Percentiles rank a stretch among this genome's conserved stretches.
phyloP scores from a whole-genome alignment of 805 yeast genomes.

The Isabelozyma rhagii region DNA sequence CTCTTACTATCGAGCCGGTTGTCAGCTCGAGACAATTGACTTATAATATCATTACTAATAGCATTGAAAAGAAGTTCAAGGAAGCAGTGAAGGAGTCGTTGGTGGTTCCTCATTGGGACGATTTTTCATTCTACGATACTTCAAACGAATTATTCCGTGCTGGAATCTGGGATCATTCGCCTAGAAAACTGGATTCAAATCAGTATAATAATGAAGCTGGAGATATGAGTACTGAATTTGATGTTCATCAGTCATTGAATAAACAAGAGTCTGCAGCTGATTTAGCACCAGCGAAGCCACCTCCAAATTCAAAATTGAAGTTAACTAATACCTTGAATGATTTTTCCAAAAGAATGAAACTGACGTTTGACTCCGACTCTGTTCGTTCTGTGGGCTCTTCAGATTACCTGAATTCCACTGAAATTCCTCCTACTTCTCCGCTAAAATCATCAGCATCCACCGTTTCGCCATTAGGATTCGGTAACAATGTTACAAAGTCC shows the following conservation, averaged over 20 bases:
- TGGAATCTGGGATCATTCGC: slow-evolving; percentile 78
- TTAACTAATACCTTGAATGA: slow-evolving; percentile 21
- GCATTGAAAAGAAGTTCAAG: slow-evolving; percentile 71
- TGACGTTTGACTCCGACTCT: neutral
- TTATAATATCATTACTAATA: slow-evolving; percentile 73
- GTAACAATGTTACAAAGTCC: slow-evolving; percentile 1
- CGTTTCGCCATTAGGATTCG: neutral
- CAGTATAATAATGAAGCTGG: neutral
- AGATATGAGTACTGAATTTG: slow-evolving; percentile 2
- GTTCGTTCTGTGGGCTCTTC: neutral
- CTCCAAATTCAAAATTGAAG: slow-evolving; percentile 10
- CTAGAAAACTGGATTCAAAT: slow-evolving; percentile 11
- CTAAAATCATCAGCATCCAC: neutral
- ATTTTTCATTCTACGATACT: slow-evolving; percentile 68
- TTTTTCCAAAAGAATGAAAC: slow-evolving; percentile 20
- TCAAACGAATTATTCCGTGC: slow-evolving; percentile 75
- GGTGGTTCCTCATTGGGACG: slow-evolving; percentile 89
- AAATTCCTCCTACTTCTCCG: neutral
- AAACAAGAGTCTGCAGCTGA: neutral
- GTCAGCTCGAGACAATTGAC: slow-evolving; percentile 81
- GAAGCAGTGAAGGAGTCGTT: slow-evolving; percentile 77
- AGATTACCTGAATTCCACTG: neutral
- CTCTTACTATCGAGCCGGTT: slow-evolving; percentile 81
- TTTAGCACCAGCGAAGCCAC: neutral
- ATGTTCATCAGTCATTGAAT: neutral